phyloP scores from a whole-genome alignment of 176 grass and related monocot genomes.

The Poa pratensis region DNA sequence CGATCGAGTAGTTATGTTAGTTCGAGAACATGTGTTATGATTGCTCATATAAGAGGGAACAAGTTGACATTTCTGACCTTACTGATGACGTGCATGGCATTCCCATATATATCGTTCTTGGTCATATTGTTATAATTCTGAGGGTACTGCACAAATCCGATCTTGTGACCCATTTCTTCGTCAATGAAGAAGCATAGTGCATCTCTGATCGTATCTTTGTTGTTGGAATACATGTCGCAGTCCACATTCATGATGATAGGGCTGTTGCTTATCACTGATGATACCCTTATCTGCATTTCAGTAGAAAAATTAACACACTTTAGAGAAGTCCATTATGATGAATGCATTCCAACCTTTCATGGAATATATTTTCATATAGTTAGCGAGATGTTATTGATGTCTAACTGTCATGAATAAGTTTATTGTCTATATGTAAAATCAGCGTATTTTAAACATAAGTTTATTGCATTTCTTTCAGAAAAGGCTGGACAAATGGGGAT shows the following conservation, averaged over 20 bases:
- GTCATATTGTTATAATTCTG: slow-evolving; percentile 76
- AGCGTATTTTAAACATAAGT: not conserved
- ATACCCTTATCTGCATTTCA: slow-evolving; percentile 73
- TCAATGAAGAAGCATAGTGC: slow-evolving; percentile 79
- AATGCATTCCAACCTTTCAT: not conserved
- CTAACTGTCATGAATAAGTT: not conserved
- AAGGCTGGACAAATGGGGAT: not conserved
- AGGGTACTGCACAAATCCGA: slow-evolving; percentile 77
- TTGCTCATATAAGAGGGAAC: not conserved
- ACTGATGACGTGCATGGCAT: slow-evolving; percentile 47
- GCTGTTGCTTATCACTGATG: slow-evolving; percentile 80
- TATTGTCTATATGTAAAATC: not conserved
- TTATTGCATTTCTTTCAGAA: not conserved
- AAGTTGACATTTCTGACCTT: slow-evolving; percentile 45
- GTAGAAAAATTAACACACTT: not conserved
- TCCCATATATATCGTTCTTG: slow-evolving; percentile 70
- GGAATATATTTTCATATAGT: not conserved
- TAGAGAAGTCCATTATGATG: not conserved
- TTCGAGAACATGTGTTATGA: not conserved
- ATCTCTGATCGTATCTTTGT: slow-evolving; percentile 64
- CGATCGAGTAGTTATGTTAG: slow-evolving; percentile 40
- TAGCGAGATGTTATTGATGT: not conserved
- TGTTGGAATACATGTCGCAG: slow-evolving; percentile 95
- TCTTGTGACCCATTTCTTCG: slow-evolving; percentile 72
- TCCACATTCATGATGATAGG: slow-evolving; percentile 86